Evolutionary conservation across 225 moss, liverwort and hornwort species (phyloP).

Genomic region (Marchantia polymorpha): DNA sequence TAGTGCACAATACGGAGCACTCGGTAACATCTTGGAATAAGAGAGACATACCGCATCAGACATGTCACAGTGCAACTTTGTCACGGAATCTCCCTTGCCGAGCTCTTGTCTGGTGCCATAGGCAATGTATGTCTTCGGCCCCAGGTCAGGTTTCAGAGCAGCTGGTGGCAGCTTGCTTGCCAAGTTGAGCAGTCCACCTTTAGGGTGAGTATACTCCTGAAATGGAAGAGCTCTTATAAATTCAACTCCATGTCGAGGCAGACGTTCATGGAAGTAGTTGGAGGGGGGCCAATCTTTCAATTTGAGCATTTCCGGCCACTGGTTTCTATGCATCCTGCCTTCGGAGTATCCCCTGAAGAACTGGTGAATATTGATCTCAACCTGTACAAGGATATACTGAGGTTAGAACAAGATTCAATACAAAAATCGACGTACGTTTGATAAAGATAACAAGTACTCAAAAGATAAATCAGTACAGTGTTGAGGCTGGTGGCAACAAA

Average conservation of each 20-base stretch:
- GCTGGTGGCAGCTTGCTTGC: slow-evolving; percentile 71
- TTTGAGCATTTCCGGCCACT: slow-evolving; percentile 93
- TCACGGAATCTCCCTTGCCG: slow-evolving; percentile 90
- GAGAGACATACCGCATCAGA: slow-evolving; percentile 72
- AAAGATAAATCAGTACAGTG: too few species aligned
- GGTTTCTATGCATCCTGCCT: slow-evolving; percentile 63
- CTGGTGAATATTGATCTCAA: slow-evolving; percentile 92
- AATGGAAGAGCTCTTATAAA: slow-evolving; percentile 82
- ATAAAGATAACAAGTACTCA: too few species aligned
- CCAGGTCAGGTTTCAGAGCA: slow-evolving; percentile 77
- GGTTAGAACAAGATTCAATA: neutral
- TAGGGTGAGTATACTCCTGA: slow-evolving; percentile 83
- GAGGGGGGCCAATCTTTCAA: slow-evolving; percentile 96
- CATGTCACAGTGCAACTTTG: slow-evolving; percentile 97
- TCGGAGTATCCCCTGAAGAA: slow-evolving; percentile 80
- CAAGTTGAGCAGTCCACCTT: slow-evolving; percentile 67
- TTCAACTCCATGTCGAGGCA: slow-evolving; percentile 80
- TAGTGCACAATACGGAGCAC: neutral
- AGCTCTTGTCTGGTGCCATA: slow-evolving; percentile 77
- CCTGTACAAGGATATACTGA: slow-evolving; percentile 42
- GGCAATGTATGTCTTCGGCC: slow-evolving; percentile 95
- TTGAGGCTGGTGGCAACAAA: too few species aligned
- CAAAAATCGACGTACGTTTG: too few species aligned
- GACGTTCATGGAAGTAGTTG: slow-evolving; percentile 81
- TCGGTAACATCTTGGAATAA: neutral